These are phyloP conservation scores for Nidularia pulvinata DNA, from an alignment of 768 basidiomycete species.

Conservation along the genomic window DNA sequence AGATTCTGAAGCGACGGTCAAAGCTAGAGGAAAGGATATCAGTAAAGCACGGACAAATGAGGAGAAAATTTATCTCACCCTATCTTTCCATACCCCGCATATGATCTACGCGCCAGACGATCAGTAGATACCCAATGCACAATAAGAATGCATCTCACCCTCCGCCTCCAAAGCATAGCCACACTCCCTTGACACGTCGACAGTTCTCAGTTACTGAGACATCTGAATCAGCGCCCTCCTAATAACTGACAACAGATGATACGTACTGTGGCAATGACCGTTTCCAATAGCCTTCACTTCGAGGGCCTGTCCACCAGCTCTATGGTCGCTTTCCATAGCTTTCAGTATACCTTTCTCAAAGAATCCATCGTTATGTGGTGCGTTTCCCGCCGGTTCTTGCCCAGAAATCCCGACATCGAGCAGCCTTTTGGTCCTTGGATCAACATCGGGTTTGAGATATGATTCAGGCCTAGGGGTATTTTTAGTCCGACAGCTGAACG, in stretches of 20 bases:
- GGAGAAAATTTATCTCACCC: slow-evolving; percentile 39
- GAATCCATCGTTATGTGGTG: slow-evolving; percentile 78
- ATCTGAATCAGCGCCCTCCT: neutral
- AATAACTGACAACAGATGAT: neutral
- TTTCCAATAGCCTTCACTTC: slow-evolving; percentile 92
- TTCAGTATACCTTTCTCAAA: slow-evolving; percentile 79
- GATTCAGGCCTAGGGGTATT: slow-evolving; percentile 61
- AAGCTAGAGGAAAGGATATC: slow-evolving; percentile 45
- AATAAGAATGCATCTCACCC: slow-evolving; percentile 44
- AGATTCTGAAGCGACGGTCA: slow-evolving; percentile 89
- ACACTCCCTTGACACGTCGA: slow-evolving; percentile 79
- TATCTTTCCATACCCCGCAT: slow-evolving; percentile 78
- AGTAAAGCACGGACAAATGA: slow-evolving; percentile 6
- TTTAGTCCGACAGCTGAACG: slow-evolving; percentile 1
- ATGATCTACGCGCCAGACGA: slow-evolving; percentile 49
- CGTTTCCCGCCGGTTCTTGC: slow-evolving; percentile 57
- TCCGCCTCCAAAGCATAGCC: slow-evolving; percentile 91
- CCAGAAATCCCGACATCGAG: slow-evolving; percentile 73
- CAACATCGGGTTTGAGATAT: slow-evolving; percentile 67
- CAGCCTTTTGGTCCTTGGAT: slow-evolving; percentile 52
- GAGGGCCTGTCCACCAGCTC: slow-evolving; percentile 37
- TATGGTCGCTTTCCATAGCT: slow-evolving; percentile 71
- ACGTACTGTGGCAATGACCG: slow-evolving; percentile 86
- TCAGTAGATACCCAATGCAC: neutral
- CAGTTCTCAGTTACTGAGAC: slow-evolving; percentile 85